Conservation (phyloP, 495 filamentous ascomycete species). For the Chaetomidium leptoderma region DNA sequence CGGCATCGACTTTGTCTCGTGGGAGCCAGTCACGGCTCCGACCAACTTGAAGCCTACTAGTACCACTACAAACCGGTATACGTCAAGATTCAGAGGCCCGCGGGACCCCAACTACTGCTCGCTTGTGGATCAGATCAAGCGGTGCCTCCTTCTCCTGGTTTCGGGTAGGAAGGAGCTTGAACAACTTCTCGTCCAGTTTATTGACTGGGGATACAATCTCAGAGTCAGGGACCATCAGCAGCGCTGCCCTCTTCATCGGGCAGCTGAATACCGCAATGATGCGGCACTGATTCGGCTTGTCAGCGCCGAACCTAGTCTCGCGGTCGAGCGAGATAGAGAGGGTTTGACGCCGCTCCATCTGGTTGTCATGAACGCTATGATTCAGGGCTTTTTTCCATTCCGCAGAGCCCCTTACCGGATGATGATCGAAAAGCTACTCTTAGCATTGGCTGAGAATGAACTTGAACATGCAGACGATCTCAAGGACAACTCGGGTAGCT, state of each 20-base stretch:
- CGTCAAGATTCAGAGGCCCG: constrained; percentile 6
- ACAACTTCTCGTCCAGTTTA: neutral
- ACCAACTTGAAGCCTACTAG: neutral
- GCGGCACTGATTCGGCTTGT: neutral
- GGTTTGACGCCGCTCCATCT: neutral
- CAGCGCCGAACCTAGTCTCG: neutral
- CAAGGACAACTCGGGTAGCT: neutral
- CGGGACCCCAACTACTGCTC: constrained; percentile 5
- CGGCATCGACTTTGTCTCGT: neutral
- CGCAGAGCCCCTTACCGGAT: neutral
- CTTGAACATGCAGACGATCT: neutral
- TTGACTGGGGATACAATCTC: neutral
- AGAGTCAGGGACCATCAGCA: neutral
- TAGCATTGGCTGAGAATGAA: neutral
- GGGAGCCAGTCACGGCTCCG: neutral
- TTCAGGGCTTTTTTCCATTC: too few species aligned
- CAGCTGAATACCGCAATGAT: neutral
- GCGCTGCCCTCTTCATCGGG: neutral
- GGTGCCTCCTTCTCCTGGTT: neutral
- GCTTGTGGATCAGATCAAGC: neutral
- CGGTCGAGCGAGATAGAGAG: neutral
- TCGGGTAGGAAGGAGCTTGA: neutral
- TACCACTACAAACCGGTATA: neutral
- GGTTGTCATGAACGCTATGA: neutral
- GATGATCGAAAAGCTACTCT: constrained; percentile 7